A percentile compares a stretch with the other conserved stretches of the same genome.
phyloP scores from a whole-genome alignment of 495 filamentous ascomycete species.

The Lentithecium fluviatile region DNA sequence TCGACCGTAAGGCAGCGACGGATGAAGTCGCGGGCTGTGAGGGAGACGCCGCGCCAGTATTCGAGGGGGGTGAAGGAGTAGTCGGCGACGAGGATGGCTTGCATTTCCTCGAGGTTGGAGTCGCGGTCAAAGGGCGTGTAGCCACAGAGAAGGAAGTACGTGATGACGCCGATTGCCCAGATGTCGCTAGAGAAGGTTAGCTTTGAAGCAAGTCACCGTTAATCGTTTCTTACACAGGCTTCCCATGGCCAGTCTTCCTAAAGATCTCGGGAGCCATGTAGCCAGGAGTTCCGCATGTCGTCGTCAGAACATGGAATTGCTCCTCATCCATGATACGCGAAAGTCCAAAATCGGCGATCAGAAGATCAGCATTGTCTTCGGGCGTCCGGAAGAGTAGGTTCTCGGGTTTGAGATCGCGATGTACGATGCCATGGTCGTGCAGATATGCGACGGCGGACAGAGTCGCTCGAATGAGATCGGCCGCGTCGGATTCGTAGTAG shows the following conservation, averaged over 20 bases:
- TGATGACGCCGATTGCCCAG: conserved; percentile 81
- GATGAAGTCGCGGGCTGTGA: conserved; percentile 86
- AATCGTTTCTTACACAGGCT: conserved; percentile 63
- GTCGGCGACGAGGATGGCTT: conserved; percentile 93
- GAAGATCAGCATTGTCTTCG: conserved; percentile 79
- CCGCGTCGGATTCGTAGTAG: conserved; percentile 97
- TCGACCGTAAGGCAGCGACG: conserved; percentile 84
- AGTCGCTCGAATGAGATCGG: conserved; percentile 89
- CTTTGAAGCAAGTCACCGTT: not conserved
- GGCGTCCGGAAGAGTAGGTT: conserved; percentile 78
- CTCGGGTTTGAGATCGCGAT: conserved; percentile 77
- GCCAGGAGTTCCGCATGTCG: conserved; percentile 94
- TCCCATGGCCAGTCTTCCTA: conserved; percentile 74
- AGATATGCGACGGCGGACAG: conserved; percentile 97
- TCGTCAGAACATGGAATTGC: conserved; percentile 96
- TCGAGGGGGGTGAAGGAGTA: conserved; percentile 94
- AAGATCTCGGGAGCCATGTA: conserved; percentile 92
- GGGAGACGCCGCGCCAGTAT: conserved; percentile 94
- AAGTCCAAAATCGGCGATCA: conserved; percentile 96
- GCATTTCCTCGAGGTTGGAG: conserved; percentile 97
- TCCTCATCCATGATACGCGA: conserved; percentile 98
- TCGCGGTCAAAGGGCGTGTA: conserved; percentile 99
- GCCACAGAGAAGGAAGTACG: conserved; percentile 95
- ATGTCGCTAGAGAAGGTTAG: conserved; percentile 55
- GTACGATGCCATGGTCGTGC: conserved; percentile 97